Base-by-base conservation (phyloP, 345 rosid genomes). In the Bretschneidera sinensis region DNA sequence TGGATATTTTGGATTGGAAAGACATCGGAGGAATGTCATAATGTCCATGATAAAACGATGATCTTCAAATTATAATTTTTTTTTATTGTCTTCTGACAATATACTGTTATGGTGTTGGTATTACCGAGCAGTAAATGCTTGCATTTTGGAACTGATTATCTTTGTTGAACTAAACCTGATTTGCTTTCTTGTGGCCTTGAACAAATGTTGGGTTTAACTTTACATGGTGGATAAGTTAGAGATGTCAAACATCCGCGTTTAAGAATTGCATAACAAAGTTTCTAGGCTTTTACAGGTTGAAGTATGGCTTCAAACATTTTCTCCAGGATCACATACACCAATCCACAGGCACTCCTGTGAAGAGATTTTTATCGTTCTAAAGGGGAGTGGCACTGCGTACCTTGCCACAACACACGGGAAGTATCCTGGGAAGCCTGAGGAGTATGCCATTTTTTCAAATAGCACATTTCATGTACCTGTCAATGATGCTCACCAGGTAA, bases 341-440 rank as follows among this genome's bases (percentile, higher is more conserved):
- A 87, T 89, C 62, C 97, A 92, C 51, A 79, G 97, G 78, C 97
- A 92, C 76, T 92, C 97, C 2, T 87, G 98, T 74, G 95, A 92
- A 77, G 96, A 92, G 68, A 87, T 89, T 50, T 92, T 88, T 43
- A 70, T 89, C 31, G 86, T 92, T 0, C 72, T 84, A 6, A 91
- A 86, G 67, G 92, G 91, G 20, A 88, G 73, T 55, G 98, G 91
- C 53, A 86, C 86, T 21, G 75, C 88, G 17, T 81, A 73, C 81
- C 80, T 87, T 34, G 86, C 98, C 28, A 74, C 84, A 55, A 75
- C 88, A n/a, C 89, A 85, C 63, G 72, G 64, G 45, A 85, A 67
- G 69, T 71, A 65, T 68, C 97, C 95, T 25, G 98, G 97, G 51
- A 84, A 77, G 64, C 97, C 98, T 15, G 59, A 80, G 51, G 90